Base-by-base conservation (phyloP, 2,329 filamentous ascomycete species). In the Zarea fungicola region DNA sequence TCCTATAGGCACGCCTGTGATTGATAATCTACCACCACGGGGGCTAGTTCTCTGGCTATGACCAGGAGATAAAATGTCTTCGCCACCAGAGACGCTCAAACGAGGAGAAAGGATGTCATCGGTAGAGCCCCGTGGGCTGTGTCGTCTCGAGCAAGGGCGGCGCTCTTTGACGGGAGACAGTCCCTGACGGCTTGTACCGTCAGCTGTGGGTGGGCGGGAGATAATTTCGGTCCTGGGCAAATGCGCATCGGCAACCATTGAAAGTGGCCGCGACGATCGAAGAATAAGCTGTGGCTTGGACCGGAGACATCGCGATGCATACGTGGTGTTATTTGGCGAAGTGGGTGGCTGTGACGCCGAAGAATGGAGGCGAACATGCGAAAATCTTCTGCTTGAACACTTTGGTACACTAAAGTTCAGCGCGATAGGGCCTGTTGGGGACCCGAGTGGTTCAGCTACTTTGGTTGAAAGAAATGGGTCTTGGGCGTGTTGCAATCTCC, bases 401-500 rank as follows among this genome's bases (percentile, higher is more conserved):
- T 76, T 69, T 10, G 76, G 74, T 5, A 78, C 70, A 54, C 76
- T 80, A 54, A 80, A 80, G 55, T 79, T 80, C 2, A 73, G 73
- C 4, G 75, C 66, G 9, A 62, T 61, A 22, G 59, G 59, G 14
- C 56, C 44, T 28, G 42, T 31, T 1, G 13, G 50, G 18, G 29
- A 46, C 52, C 14, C 51, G 19, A 19, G 51, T 42, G n/a, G 54
- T 13, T 37, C 43, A 25, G 3, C 25, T 3, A 14, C n/a, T 19
- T 35, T 47, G 8, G 28, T 18, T 6, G 29, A 23, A 1, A 22
- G 16, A 3, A 32, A 53, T 4, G 36, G 42, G 16, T 36, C 37
- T 7, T 46, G 50, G 13, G 55, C 55, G 8, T 34, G 48, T 36
- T 52, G 21, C 11, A 43, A 21, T 28, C 40, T 54, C 21, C 60